Base-by-base conservation (phyloP, 1,139 yeast genomes). In the Candida sp. region DNA sequence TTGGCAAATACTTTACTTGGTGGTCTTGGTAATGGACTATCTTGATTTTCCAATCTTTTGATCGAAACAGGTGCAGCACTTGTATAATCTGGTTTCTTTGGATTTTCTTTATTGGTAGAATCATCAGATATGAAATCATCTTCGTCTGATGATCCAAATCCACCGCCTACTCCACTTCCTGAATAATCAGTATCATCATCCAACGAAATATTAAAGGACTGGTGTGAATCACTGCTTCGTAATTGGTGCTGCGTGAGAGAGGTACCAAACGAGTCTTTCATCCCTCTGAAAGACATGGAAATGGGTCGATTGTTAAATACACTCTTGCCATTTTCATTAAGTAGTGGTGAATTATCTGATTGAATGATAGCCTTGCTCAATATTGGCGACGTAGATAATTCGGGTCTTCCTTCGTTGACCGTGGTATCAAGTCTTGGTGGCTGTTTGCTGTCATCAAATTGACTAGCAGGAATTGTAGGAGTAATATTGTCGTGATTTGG, bases 241-340 rank as follows among this genome's bases (percentile, higher is more conserved):
- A 70, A 52, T 35, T 60, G 52, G 41, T 59, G 68, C 37, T 54
- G 57, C 5, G 60, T 57, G 21, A 69, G 46, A 41, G 68, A 64
- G 19, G 70, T 64, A 9, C 65, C 73, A 51, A 81, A 77, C 1
- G 79, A 68, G 0, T 82, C 84, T 44, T 67, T 73, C 45, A 83
- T 61, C 0, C 89, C 89, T 51, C 76, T 75, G 61, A 82, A 82
- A 1, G 89, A 82, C 84, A 81, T 77, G 2, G 87, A 81, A 5
- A 82, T 68, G 11, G 87, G 87, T 48, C 88, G 67, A 39, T 61
- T 57, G 25, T 57, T 58, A 41, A 44, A 45, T 6, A 45, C 42
- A 22, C 45, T 44, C 22, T 42, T 52, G 2, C 57, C 57, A 27
- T 53, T 40, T 11, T 46, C 49, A 25, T 44, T 41, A n/a, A 45